These are phyloP conservation scores for Penicillium sp. DNA, from an alignment of 2,329 filamentous ascomycete species.

Conservation along the genomic window DNA sequence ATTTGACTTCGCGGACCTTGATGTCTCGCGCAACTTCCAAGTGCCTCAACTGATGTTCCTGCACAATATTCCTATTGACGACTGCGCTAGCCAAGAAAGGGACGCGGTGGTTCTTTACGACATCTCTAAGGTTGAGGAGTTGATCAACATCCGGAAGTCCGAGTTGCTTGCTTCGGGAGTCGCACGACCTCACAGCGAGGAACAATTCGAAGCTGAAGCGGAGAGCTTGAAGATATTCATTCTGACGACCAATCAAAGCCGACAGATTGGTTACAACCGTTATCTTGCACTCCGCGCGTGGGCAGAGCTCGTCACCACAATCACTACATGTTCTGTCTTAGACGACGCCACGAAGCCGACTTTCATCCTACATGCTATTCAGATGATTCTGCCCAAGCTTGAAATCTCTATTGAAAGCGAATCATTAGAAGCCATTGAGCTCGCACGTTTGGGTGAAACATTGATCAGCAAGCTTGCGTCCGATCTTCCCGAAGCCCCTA, in stretches of 20 bases:
- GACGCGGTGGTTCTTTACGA: constrained; percentile 62
- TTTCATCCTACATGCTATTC: constrained; percentile 83
- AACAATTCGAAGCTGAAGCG: constrained; percentile 46
- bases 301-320: constrained; percentile 80
- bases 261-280: constrained; percentile 50
- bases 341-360: constrained; percentile 71
- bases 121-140: constrained; percentile 70
- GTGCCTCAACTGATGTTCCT: constrained; percentile 64
- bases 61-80: constrained; percentile 66
- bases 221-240: constrained; percentile 44
- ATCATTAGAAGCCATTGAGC: constrained; percentile 70
- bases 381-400: constrained; percentile 84
- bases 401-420: constrained; percentile 74
- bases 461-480: constrained; percentile 52
- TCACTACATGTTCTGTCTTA: constrained; percentile 81
- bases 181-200: constrained; percentile 50
- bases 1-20: constrained; percentile 82
- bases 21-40: constrained; percentile 52
- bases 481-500: constrained; percentile 42
- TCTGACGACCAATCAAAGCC: constrained; percentile 46
- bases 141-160: constrained; percentile 62
- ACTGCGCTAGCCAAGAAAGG: constrained; percentile 66
- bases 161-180: constrained; percentile 46
- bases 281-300: constrained; percentile 76
- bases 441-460: constrained; percentile 76